phyloP scores from a whole-genome alignment of 2,329 filamentous ascomycete species.

The Paramyrothecium roridum region DNA sequence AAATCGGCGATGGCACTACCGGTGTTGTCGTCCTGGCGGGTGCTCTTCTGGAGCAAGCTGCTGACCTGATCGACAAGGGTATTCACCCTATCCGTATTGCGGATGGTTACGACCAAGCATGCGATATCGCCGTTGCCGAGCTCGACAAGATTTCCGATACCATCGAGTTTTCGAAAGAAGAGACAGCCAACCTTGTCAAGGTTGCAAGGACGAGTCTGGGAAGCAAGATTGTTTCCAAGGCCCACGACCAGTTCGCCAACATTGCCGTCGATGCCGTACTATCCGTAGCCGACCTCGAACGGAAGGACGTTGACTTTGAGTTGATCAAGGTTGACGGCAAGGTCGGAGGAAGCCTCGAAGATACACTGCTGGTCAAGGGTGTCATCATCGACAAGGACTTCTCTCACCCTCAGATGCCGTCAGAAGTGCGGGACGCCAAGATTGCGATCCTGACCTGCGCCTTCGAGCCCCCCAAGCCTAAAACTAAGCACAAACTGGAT shows the following conservation, averaged over 20 bases:
- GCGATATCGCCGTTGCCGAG: slow-evolving; percentile 91
- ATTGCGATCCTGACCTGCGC: slow-evolving; percentile 96
- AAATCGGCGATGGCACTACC: slow-evolving; percentile 97
- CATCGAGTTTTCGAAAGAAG: slow-evolving; percentile 76
- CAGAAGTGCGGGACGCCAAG: slow-evolving; percentile 91
- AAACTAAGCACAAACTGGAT: slow-evolving; percentile 99
- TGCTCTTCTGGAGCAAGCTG: slow-evolving; percentile 91
- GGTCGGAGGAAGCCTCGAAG: slow-evolving; percentile 89
- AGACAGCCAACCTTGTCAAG: slow-evolving; percentile 85
- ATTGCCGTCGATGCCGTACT: slow-evolving; percentile 97
- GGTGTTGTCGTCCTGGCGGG: slow-evolving; percentile 96
- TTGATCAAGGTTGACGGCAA: slow-evolving; percentile 99
- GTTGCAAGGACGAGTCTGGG: slow-evolving; percentile 94
- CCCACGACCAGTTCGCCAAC: slow-evolving; percentile 95
- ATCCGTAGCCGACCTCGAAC: slow-evolving; percentile 91
- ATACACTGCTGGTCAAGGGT: slow-evolving; percentile 91
- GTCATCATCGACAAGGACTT: slow-evolving; percentile 99
- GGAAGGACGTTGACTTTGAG: slow-evolving; percentile 97
- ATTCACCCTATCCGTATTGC: slow-evolving; percentile 99
- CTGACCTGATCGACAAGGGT: slow-evolving; percentile 98
- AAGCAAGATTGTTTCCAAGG: slow-evolving; percentile 98
- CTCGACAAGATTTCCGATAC: slow-evolving; percentile 90
- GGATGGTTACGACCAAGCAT: slow-evolving; percentile 96
- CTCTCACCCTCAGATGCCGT: slow-evolving; percentile 98
- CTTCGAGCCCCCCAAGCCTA: slow-evolving; percentile 98